These are phyloP conservation scores for Gossypioides kirkii DNA, from an alignment of 345 rosid species.

Conservation along the genomic window DNA sequence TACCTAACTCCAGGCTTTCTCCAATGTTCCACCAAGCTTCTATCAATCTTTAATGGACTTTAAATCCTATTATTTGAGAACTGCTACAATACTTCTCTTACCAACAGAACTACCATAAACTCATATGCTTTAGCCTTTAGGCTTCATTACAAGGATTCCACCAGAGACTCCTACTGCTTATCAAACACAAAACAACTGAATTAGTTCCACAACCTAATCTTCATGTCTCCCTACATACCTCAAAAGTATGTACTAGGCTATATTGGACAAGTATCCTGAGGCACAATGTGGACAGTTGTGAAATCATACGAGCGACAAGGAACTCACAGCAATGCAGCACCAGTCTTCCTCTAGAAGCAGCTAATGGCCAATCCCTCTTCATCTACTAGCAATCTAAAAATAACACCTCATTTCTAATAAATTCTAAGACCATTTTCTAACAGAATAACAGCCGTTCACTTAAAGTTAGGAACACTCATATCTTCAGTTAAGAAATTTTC, in stretches of 20 bases:
- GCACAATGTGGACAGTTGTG: neutral
- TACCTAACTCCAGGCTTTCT: neutral
- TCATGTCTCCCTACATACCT: neutral
- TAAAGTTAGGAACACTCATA: neutral
- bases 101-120: neutral
- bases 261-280: neutral
- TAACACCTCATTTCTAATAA: neutral
- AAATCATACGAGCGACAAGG: neutral
- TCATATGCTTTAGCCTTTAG: too few species aligned
- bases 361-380: neutral
- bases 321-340: neutral
- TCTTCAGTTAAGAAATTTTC: neutral
- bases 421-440: neutral
- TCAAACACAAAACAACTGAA: neutral
- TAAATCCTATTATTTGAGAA: neutral
- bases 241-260: neutral
- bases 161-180: neutral
- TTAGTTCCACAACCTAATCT: neutral
- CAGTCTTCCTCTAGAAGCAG: neutral
- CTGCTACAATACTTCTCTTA: neutral
- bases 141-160: too few species aligned
- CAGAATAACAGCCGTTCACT: neutral
- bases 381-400: neutral
- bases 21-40: neutral
- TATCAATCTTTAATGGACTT: neutral